Evolutionary conservation across 768 basidiomycete genomes (phyloP), one percentile per base, ranked within the genome.

Genomic region (Suillus cothurnatus): DNA sequence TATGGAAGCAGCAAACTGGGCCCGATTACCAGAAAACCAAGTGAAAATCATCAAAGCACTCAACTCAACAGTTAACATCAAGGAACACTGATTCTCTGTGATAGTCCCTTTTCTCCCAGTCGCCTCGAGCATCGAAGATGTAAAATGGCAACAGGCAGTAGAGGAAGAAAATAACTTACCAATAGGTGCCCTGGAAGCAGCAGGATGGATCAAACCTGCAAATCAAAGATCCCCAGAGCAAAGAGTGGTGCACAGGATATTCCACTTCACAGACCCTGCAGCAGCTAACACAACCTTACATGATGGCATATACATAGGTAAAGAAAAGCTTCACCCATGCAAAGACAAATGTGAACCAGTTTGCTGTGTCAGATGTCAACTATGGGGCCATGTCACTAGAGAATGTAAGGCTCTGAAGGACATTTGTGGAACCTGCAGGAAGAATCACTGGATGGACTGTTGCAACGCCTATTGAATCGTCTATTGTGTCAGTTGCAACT

Each of bases 71-170:
- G 11, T 5, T 0, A 5, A 4, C 2, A 47, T 47, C 12, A 47
- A 47, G 6, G 12, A 4, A 0, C 4, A 5, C 0, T 1, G n/a
- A 5, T 47, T 47, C 9, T 47, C 45, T 0, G 1, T 47, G 4
- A 47, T 47, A 5, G n/a, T 47, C 45, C 45, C 45, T 1, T 47
- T 47, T 12, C n/a, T 47, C 0, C 4, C 45, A 4, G 12, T 47
- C 4, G 14, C n/a, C 1, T 12, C 45, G 2, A 5, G 2, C 11
- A 14, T 47, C 4, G n/a, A 45, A n/a, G 9, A 45, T 1, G 9
- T 1, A 23, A 6, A 12, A 0, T 47, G 45, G 45, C n/a, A 8
- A 0, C 3, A 12, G 2, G n/a, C n/a, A 12, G 12, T 47, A 9
- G 11, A 47, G 7, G 3, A 4, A 8, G 45, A 47, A 12, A 47